Conservation (phyloP, 2,329 filamentous ascomycete genomes). For the Sphaerulina populicola region DNA sequence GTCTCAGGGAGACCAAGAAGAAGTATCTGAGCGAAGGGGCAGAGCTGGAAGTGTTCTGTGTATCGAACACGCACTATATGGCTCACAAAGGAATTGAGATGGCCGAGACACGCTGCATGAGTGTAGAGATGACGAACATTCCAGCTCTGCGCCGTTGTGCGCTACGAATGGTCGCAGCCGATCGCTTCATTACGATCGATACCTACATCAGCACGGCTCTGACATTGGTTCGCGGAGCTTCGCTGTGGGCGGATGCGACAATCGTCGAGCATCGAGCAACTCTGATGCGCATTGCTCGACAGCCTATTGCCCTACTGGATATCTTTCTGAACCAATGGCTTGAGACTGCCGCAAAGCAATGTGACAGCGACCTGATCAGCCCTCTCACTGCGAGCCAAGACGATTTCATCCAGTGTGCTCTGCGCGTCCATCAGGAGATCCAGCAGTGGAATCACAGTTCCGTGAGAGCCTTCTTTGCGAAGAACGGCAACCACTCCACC, state of each 20-base stretch:
- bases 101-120: not conserved
- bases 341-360: not conserved
- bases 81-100: conserved; percentile 12
- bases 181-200: conserved; percentile 8
- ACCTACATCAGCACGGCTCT: conserved; percentile 10
- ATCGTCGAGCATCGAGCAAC: not conserved
- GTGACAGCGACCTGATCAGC: conserved; percentile 2
- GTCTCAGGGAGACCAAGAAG: conserved; percentile 11
- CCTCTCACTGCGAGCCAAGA: not conserved
- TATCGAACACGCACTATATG: conserved; percentile 25
- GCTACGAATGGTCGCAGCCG: conserved; percentile 14
- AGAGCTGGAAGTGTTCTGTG: conserved; percentile 15
- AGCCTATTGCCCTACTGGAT: not conserved
- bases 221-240: conserved; percentile 11
- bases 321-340: conserved; percentile 1
- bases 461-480: conserved; percentile 20
- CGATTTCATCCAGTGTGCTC: not conserved
- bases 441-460: conserved; percentile 8
- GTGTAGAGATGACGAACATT: conserved; percentile 17
- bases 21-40: conserved; percentile 8
- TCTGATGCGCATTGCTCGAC: conserved; percentile 2
- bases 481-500: conserved; percentile 17
- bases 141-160: conserved; percentile 18
- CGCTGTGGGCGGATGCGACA: conserved; percentile 13
- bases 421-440: not conserved